Base-by-base conservation (phyloP, 2,329 filamentous ascomycete species). In the Nectriaceae sp. region DNA sequence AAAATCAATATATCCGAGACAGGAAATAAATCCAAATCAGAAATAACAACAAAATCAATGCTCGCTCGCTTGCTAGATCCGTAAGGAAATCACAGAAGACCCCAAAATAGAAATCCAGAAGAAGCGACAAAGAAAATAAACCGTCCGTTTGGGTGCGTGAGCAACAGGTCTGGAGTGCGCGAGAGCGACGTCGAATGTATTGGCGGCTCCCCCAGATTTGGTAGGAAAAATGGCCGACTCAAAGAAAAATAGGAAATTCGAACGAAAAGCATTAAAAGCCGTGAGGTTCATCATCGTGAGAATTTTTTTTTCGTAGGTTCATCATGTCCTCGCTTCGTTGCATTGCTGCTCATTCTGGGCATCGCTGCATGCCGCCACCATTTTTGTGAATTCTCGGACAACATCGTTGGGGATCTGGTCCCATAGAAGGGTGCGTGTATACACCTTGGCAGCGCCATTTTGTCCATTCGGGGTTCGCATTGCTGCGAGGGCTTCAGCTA, bases 321-420 rank as follows among this genome's bases (percentile, higher is more conserved):
- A 63, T 71, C 49, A 47, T 53, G 48, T 60, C 52, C 66, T 70
- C 53, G 70, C 59, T 59, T 75, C 70, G 63, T 71, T 69, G 68
- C 70, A 69, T 68, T 70, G 68, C 61, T 72, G 70, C 59, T 71
- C 70, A 55, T 68, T 66, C 62, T 72, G 68, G 49, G 70, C 67
- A 57, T 71, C 75, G 70, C 79, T 86, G 71, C 81, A 87, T 65
- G 94, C 88, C 56, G 88, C 84, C 61, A 96, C 88, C 82, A 96
- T 91, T 71, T 90, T 89, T 63, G 89, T 89, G 75, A 97, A 97
- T 68, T 93, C 90, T 60, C 86, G 84, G 45, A 99, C 90, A 41
- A 97, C 91, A 56, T 97, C 91, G 60, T 84, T 82, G 13, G 94
- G 92, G 61, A 97, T 92, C 70, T 92, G 89, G 65, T 97, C 91